Evolutionary conservation across 371 early-diverging fungal genomes (phyloP).

Genomic region (Mucor saturninus): DNA sequence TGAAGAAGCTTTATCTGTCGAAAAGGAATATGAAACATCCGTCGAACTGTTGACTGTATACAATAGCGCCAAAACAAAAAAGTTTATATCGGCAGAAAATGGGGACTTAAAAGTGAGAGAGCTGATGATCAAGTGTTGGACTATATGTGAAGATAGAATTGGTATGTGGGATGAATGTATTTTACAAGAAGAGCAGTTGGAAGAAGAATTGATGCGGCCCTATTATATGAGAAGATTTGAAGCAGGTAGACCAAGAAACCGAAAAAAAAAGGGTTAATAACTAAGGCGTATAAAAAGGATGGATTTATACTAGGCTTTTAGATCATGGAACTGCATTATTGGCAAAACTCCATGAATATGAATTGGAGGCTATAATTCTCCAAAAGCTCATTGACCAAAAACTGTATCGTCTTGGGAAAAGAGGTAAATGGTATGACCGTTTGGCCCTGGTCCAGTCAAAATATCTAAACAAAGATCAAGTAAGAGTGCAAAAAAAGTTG

Average conservation of each 20-base stretch:
- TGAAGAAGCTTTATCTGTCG: constrained; percentile 52
- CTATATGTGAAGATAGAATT: constrained; percentile 46
- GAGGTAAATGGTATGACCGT: constrained; percentile 78
- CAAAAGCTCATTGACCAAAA: constrained; percentile 64
- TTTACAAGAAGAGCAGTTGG: constrained; percentile 3
- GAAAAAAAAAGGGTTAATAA: constrained; percentile 28
- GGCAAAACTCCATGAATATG: constrained; percentile 63
- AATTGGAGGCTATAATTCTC: constrained; percentile 60
- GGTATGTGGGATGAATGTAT: constrained; percentile 48
- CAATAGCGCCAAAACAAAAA: constrained; percentile 12
- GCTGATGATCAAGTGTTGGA: constrained; percentile 26
- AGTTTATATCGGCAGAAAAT: constrained; percentile 7
- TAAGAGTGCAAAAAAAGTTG: constrained; percentile 50
- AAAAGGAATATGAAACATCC: constrained; percentile 37
- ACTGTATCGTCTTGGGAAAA: constrained; percentile 57
- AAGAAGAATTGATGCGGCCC: constrained; percentile 20
- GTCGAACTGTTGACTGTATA: constrained; percentile 29
- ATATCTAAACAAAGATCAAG: constrained; percentile 42
- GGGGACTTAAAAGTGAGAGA: constrained; percentile 24
- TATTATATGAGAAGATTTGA: constrained; percentile 58
- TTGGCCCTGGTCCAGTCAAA: constrained; percentile 64
- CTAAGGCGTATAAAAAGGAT: constrained; percentile 41
- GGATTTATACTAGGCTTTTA: constrained; percentile 66
- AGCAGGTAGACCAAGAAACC: constrained; percentile 25
- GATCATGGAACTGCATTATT: constrained; percentile 60